phyloP scores from a whole-genome alignment of 1,284 basidiomycete species.

The Pholiota adiposa region DNA sequence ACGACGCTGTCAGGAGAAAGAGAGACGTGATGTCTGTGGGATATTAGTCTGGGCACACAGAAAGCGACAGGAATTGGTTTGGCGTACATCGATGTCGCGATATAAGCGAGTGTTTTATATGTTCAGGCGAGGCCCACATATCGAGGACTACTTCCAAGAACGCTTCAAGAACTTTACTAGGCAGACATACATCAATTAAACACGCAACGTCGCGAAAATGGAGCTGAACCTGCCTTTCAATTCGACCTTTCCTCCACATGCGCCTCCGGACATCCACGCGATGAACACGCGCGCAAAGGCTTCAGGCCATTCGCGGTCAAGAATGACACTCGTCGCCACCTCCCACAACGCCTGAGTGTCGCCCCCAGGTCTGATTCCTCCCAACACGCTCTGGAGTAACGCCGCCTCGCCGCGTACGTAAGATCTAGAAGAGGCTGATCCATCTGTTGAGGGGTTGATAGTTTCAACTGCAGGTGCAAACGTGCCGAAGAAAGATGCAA shows the following conservation, averaged over 20 bases:
- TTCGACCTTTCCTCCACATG: conserved; percentile 34
- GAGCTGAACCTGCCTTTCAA: conserved; percentile 37
- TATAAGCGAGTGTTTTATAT: conserved; percentile 75
- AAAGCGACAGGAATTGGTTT: neutral
- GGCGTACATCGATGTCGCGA: conserved; percentile 65
- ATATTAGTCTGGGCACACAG: neutral
- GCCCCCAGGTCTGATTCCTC: conserved; percentile 37
- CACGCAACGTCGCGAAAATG: neutral
- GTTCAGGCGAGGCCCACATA: conserved; percentile 68
- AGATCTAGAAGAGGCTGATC: conserved; percentile 33
- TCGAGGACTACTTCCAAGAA: conserved; percentile 56
- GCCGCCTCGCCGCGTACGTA: conserved; percentile 55
- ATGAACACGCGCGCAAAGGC: conserved; percentile 63
- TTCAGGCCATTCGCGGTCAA: conserved; percentile 61
- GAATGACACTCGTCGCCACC: conserved; percentile 49
- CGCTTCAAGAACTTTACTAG: conserved; percentile 45
- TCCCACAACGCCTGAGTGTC: conserved; percentile 53
- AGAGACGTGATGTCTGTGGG: conserved; percentile 69
- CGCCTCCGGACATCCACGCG: conserved; percentile 60
- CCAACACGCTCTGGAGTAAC: conserved; percentile 54
- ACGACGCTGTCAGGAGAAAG: conserved; percentile 65
- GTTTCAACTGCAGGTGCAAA: conserved; percentile 36
- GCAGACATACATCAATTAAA: neutral
- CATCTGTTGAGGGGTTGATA: conserved; percentile 33
- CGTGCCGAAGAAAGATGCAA: conserved; percentile 61